These are phyloP conservation scores for Trametes elegans DNA, from an alignment of 768 basidiomycete genomes.

Conservation along the genomic window DNA sequence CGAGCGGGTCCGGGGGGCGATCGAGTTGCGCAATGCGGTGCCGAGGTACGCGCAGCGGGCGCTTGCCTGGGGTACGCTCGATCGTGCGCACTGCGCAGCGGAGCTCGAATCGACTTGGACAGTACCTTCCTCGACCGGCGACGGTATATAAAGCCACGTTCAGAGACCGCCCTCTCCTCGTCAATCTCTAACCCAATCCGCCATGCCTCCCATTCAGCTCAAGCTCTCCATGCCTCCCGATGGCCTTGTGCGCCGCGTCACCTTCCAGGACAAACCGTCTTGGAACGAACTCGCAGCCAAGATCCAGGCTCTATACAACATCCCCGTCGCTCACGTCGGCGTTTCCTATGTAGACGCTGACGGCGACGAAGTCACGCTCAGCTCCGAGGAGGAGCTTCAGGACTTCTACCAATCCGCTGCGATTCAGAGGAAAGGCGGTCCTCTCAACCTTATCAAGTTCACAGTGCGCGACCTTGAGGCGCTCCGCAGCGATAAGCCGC, in stretches of 20 bases:
- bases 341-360: slow-evolving; percentile 74
- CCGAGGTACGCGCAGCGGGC: slow-evolving; percentile 16
- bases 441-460: slow-evolving; percentile 50
- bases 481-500: slow-evolving; percentile 34
- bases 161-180: slow-evolving; percentile 11
- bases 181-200: too few species aligned
- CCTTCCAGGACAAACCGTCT: slow-evolving; percentile 48
- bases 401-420: slow-evolving; percentile 54
- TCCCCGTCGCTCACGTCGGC: slow-evolving; percentile 56
- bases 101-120: slow-evolving; percentile 20
- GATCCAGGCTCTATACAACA: slow-evolving; percentile 53
- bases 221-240: slow-evolving; percentile 56
- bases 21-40: slow-evolving; percentile 18
- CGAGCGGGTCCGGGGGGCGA: background rate
- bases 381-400: slow-evolving; percentile 72
- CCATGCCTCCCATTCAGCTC: slow-evolving; percentile 55
- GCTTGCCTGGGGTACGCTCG: slow-evolving; percentile 4
- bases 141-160: slow-evolving; percentile 8
- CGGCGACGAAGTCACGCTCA: slow-evolving; percentile 74
- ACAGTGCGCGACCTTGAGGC: slow-evolving; percentile 55
- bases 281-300: slow-evolving; percentile 59
- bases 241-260: slow-evolving; percentile 58
- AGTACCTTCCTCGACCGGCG: background rate
- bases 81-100: slow-evolving; percentile 23
- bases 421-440: slow-evolving; percentile 16